Evolutionary conservation across 805 yeast species (phyloP).

Genomic region (Yamadazyma phyllophila): DNA sequence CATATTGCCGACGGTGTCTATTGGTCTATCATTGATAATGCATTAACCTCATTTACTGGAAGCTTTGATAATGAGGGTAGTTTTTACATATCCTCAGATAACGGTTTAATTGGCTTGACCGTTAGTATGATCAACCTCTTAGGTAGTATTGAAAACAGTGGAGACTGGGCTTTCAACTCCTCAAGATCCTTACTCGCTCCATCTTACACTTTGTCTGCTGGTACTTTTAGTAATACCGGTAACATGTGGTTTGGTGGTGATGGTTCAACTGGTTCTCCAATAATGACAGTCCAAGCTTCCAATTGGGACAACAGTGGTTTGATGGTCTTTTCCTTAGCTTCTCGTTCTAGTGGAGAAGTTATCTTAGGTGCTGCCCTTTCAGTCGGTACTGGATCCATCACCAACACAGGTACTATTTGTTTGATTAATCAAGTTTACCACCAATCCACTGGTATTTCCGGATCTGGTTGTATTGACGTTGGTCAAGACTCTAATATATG

Average conservation of each 20-base stretch:
- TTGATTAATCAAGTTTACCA: conserved; percentile 21
- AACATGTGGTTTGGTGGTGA: conserved; percentile 22
- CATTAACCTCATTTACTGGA: conserved; percentile 22
- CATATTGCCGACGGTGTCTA: conserved; percentile 21
- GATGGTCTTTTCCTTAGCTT: conserved; percentile 15
- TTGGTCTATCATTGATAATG: conserved; percentile 26
- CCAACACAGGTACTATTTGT: conserved; percentile 28
- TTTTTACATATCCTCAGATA: conserved; percentile 21
- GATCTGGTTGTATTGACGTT: conserved; percentile 26
- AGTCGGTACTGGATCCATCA: conserved; percentile 14
- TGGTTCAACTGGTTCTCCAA: conserved; percentile 17
- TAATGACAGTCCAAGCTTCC: conserved; percentile 14
- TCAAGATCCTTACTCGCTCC: conserved; percentile 17
- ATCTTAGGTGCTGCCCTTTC: conserved; percentile 15
- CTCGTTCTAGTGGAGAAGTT: conserved; percentile 14
- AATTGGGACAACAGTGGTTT: conserved; percentile 20
- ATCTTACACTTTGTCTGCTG: conserved; percentile 16
- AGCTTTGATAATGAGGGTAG: conserved; percentile 20
- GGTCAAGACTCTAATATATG: conserved; percentile 17
- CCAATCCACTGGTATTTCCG: conserved; percentile 21
- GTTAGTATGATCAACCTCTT: conserved; percentile 12
- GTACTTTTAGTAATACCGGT: conserved; percentile 23
- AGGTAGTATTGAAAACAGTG: conserved; percentile 16
- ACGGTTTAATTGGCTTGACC: conserved; percentile 15
- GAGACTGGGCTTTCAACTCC: conserved; percentile 24